Evolutionary conservation across 1,284 basidiomycete genomes (phyloP).

Genomic region (Naganishia sp.): DNA sequence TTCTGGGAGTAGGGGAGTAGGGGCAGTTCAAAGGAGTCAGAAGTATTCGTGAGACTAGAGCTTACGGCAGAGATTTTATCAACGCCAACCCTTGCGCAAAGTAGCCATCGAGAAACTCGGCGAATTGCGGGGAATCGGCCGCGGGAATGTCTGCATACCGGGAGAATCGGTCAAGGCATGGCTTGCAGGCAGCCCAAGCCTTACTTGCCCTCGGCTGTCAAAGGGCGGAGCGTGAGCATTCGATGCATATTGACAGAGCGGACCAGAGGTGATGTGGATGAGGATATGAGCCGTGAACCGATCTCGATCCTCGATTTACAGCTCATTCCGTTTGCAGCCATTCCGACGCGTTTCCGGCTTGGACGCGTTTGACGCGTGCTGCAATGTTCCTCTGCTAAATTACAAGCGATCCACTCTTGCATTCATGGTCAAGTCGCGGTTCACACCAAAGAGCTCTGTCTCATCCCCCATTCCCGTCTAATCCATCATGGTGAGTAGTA

Average conservation of each 20-base stretch:
- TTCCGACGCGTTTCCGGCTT: not conserved
- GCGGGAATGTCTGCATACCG: conserved; percentile 12
- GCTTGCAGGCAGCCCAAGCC: not conserved
- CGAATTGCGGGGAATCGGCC: conserved; percentile 10
- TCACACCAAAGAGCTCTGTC: not conserved
- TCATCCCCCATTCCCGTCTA: not conserved
- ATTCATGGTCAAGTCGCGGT: not conserved
- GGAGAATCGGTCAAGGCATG: not conserved
- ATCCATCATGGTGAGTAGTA: conserved; percentile 8
- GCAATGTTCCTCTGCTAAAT: conserved; percentile 7
- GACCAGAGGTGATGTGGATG: too few species aligned
- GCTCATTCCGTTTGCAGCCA: conserved; percentile 6
- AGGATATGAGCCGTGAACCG: not conserved
- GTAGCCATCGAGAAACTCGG: conserved; percentile 7
- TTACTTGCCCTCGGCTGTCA: conserved; percentile 2
- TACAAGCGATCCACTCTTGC: conserved; percentile 61
- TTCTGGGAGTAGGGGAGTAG: not conserved
- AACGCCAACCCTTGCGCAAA: conserved; percentile 26
- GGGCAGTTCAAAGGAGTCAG: not conserved
- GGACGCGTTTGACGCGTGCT: not conserved
- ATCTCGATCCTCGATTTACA: not conserved
- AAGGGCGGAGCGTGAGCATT: not conserved
- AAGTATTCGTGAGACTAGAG: too few species aligned
- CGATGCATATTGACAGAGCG: not conserved
- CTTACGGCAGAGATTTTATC: conserved; percentile 25